Evolutionary conservation across 345 rosid species (phyloP), one percentile per base, ranked within the genome.

Genomic region (Sapria himalayana): DNA sequence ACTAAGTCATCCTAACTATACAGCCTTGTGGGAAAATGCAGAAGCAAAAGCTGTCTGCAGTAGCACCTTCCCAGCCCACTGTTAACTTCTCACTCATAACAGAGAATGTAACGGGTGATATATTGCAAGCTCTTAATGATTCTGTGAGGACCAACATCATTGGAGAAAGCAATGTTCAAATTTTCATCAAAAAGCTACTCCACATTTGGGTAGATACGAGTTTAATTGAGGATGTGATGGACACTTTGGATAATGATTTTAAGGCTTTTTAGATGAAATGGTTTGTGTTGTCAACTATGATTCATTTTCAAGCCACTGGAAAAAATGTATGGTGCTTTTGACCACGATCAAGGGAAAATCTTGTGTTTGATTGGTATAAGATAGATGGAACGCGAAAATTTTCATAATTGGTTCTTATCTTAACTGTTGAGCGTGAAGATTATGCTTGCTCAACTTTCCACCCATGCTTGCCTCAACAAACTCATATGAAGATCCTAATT

Each of bases 391-490:
- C 4, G 98, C 69, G 5, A 80, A 71, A 31, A 82, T 40, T 48
- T 78, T 78, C 9, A 93, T 89, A n/a, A n/a, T 32, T 0, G 98
- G 81, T 33, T 72, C 91, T 5, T 94, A 74, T 16, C 98, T 93
- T 18, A 78, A 50, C 55, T 89, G 95, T 46, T 79, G 91, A 33
- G 79, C 74, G 55, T 79, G 93, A 41, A 82, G 65, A 64, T 79
- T 82, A 66, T 89, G 95, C 57, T 94, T 67, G 59, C 98, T 80
- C 34, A 89, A 54, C 54, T 59, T 82, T 37, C 98, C 95, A 7
- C 98, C 98, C 1, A 77, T 74, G 55, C 98, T 82, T 49, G 79
- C 69, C 70, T 89, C 98, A 11, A 73, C 77, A 15, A 89, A 84
- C 51, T 79, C 81, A 46, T 82, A 89, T n/a, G n/a, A n/a, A n/a